Conservation (phyloP, 73 alveolate species). For the Diophrys appendiculata region DNA sequence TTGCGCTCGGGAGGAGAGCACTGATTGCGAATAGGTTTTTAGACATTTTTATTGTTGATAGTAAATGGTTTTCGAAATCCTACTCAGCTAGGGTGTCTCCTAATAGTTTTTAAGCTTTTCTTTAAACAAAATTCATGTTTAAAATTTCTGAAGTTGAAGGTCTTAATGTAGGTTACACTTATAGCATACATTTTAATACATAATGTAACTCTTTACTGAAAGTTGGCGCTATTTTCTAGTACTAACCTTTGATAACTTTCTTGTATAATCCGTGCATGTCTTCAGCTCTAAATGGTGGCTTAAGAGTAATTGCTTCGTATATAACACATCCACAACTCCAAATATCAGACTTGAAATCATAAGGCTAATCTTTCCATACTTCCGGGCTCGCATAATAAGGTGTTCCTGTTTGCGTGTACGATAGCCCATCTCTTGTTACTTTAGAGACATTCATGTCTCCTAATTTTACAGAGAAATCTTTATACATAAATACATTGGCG, state of each 20-base stretch:
- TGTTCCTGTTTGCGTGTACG: conserved; percentile 66
- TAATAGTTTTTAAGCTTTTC: too few species aligned
- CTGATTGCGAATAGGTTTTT: too few species aligned
- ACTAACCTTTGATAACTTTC: conserved; percentile 58
- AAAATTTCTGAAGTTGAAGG: too few species aligned
- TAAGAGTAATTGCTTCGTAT: conserved; percentile 81
- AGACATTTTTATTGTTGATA: too few species aligned
- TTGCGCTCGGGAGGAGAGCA: too few species aligned
- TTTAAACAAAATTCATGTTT: too few species aligned
- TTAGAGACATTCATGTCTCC: conserved; percentile 88
- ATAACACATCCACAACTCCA: conserved; percentile 95
- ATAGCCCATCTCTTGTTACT: conserved; percentile 63
- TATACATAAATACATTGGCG: conserved; percentile 76
- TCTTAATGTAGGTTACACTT: conserved; percentile 33
- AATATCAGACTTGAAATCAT: conserved; percentile 88
- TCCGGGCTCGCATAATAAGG: conserved; percentile 86
- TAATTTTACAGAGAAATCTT: conserved; percentile 71
- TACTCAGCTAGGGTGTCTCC: too few species aligned
- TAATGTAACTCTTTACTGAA: conserved; percentile 12
- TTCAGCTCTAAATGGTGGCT: conserved; percentile 80
- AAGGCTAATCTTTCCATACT: conserved; percentile 84
- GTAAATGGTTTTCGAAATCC: too few species aligned
- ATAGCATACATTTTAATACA: conserved; percentile 20
- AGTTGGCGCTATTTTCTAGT: conserved; percentile 17
- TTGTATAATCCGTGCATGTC: conserved; percentile 78